Evolutionary conservation across 192 early-diverging fungal genomes (phyloP), one percentile per base, ranked within the genome.

Genomic region (Umbelopsis sp.): DNA sequence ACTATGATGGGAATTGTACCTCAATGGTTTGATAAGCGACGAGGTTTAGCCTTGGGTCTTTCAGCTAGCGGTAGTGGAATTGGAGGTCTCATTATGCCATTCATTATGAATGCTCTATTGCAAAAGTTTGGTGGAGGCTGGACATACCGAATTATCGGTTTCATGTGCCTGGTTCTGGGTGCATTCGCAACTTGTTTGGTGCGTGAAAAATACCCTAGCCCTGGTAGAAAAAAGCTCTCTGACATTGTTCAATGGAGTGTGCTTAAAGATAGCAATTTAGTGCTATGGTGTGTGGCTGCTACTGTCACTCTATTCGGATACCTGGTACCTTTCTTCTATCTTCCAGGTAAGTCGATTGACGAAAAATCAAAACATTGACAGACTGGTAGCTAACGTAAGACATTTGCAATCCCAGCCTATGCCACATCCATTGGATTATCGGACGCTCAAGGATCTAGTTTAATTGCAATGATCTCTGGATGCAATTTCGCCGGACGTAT

Each of bases 41-140:
- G 91, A 12, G 88, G 87, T 0, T 64, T 94, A 18, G 91, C 92
- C 0, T 81, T 90, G 4, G 94, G 93, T 2, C 70, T 94, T n/a
- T 86, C 89, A 1, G 84, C 89, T 8, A 81, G 90, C 12, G 94
- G 94, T 0, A 80, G 87, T 9, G 92, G 93, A 35, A 23, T 93
- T 13, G 94, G 94, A 25, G 92, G 91, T 5, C 77, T 93, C 18
- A 80, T 85, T 22, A 79, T 91, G 71, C 79, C 86, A 1, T 84
- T 85, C 13, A 75, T 92, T 18, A 82, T 82, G 67, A 84, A 82
- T 23, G 33, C 74, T 44, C 81, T 93, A 18, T 81, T 93, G 44
- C 74, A 77, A 23, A 70, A 55, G 13, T 50, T 87, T 27, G 91
- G 88, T 2, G 73, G 80, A 21, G 51, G 55, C 3, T 91, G 74